These are phyloP conservation scores for Ustulina deusta DNA, from an alignment of 2,329 filamentous ascomycete genomes.

Conservation along the genomic window DNA sequence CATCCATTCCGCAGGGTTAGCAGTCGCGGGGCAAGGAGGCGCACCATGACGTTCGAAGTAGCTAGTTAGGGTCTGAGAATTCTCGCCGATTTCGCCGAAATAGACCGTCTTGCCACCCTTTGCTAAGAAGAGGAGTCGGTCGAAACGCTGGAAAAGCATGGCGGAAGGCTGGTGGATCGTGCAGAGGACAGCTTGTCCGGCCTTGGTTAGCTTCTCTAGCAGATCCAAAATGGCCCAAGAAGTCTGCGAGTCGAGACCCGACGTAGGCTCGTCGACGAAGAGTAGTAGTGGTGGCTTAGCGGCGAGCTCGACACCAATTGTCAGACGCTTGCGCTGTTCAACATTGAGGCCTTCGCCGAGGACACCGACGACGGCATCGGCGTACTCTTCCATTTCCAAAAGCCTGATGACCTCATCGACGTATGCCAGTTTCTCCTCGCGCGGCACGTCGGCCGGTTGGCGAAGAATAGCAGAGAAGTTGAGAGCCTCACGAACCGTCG, in stretches of 20 bases:
- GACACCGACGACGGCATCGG: conserved; percentile 90
- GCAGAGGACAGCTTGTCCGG: conserved; percentile 92
- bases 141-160: conserved; percentile 92
- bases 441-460: conserved; percentile 79
- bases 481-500: conserved; percentile 88
- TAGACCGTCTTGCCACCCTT: conserved; percentile 83
- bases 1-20: conserved; percentile 90
- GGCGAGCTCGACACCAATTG: conserved; percentile 95
- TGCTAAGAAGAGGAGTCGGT: conserved; percentile 81
- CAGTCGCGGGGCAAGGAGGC: conserved; percentile 70
- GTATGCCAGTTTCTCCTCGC: conserved; percentile 83
- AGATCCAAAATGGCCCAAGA: conserved; percentile 92
- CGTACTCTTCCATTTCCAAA: conserved; percentile 89
- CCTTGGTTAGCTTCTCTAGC: conserved; percentile 88
- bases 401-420: conserved; percentile 92
- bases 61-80: conserved; percentile 73
- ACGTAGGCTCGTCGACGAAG: conserved; percentile 95
- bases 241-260: conserved; percentile 91
- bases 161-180: conserved; percentile 98
- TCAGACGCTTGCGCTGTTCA: conserved; percentile 80
- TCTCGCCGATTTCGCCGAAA: conserved; percentile 81
- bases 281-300: conserved; percentile 90
- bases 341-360: conserved; percentile 86
- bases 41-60: conserved; percentile 84
- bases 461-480: conserved; percentile 87